Conservation (phyloP, 2,329 filamentous ascomycete genomes). For the Colletotrichum ledebouriae region DNA sequence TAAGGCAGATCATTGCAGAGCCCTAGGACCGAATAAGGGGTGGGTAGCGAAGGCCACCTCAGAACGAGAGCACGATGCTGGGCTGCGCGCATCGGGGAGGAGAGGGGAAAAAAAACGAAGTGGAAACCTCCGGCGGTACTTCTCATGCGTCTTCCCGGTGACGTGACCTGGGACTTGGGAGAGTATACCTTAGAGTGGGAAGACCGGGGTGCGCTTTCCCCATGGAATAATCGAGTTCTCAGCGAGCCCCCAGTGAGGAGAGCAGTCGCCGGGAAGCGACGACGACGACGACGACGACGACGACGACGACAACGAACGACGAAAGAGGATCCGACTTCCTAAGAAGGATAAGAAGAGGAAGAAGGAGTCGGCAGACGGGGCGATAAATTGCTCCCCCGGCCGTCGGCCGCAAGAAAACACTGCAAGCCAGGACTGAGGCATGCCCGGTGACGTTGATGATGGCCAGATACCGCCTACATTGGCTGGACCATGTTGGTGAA, state of each 20-base stretch:
- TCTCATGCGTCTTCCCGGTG: slow-evolving; percentile 29
- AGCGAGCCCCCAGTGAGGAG: background rate
- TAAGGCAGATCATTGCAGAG: slow-evolving; percentile 31
- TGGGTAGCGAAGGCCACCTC: slow-evolving; percentile 15
- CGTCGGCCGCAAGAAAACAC: slow-evolving; percentile 22
- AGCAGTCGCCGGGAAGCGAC: background rate
- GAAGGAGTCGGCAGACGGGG: slow-evolving; percentile 1
- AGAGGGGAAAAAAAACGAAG: background rate
- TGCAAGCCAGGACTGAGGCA: background rate
- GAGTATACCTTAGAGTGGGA: background rate
- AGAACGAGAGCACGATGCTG: background rate
- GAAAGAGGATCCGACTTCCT: background rate
- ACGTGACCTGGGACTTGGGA: slow-evolving; percentile 20
- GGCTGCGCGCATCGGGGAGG: slow-evolving; percentile 13
- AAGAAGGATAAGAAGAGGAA: background rate
- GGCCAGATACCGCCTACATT: slow-evolving; percentile 12
- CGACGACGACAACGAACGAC: no score
- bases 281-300: background rate
- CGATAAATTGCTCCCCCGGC: slow-evolving; percentile 15
- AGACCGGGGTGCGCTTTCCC: slow-evolving; percentile 14
- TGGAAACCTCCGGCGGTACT: background rate
- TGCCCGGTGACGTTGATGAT: slow-evolving; percentile 24
- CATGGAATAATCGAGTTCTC: slow-evolving; percentile 2
- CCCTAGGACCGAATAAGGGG: slow-evolving; percentile 34
- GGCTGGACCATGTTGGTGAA: slow-evolving; percentile 13